These are phyloP conservation scores for Podila epigama DNA, from an alignment of 192 early-diverging fungal species.

Conservation along the genomic window DNA sequence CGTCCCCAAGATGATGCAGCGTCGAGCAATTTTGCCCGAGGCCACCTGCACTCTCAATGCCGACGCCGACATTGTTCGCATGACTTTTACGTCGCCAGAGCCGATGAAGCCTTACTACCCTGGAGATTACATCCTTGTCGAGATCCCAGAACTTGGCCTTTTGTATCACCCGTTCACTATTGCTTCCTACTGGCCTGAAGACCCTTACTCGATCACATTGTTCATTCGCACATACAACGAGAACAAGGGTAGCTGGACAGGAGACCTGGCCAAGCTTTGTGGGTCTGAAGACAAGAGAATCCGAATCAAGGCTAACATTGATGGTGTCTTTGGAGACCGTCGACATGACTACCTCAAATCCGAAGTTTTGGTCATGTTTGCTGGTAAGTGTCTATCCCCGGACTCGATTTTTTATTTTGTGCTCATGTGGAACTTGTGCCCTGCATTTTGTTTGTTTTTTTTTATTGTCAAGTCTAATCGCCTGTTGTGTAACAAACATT, in stretches of 20 bases:
- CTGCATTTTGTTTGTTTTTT: too few relatives aligned
- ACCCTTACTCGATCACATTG: constrained; percentile 25
- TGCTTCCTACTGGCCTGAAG: constrained; percentile 42
- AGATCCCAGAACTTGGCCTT: constrained; percentile 29
- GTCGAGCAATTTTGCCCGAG: constrained; percentile 13
- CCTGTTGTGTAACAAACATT: not conserved
- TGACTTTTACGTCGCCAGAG: constrained; percentile 34
- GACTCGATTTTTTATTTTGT: not conserved
- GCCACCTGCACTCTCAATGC: constrained; percentile 22
- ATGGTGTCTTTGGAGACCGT: constrained; percentile 48
- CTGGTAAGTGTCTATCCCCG: constrained; percentile 16
- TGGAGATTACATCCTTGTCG: constrained; percentile 40
- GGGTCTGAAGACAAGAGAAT: constrained; percentile 32
- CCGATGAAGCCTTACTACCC: constrained; percentile 51
- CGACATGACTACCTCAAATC: constrained; percentile 47
- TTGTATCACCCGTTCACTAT: constrained; percentile 43
- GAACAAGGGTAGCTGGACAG: constrained; percentile 30
- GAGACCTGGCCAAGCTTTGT: constrained; percentile 18
- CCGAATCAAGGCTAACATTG: constrained; percentile 20
- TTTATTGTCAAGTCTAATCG: too few relatives aligned
- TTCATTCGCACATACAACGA: constrained; percentile 35
- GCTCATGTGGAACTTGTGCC: not conserved
- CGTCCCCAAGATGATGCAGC: constrained; percentile 40
- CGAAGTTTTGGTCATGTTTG: constrained; percentile 34
- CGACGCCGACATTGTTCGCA: constrained; percentile 37